Percentiles rank a stretch among this genome's conserved stretches.
These are phyloP conservation scores for Jacaranda copaia DNA, from an alignment of 257 asterid species.

Conservation along the genomic window DNA sequence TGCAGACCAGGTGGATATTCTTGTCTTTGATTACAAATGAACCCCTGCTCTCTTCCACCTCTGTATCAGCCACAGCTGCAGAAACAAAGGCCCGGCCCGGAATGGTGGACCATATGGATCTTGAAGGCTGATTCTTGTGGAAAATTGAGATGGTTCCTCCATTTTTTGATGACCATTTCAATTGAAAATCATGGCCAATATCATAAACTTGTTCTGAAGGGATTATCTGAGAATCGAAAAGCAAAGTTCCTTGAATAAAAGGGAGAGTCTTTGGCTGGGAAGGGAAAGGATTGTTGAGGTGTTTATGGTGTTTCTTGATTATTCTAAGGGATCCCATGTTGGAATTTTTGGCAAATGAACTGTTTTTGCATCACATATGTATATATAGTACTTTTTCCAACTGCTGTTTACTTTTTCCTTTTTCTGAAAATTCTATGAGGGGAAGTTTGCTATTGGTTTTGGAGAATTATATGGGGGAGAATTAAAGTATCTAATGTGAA, in stretches of 20 bases:
- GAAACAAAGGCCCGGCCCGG: slow-evolving; percentile 91
- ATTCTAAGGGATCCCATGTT: slow-evolving; percentile 66
- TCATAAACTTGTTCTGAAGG: slow-evolving; percentile 51
- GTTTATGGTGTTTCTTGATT: slow-evolving; percentile 84
- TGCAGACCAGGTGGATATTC: slow-evolving; percentile 59
- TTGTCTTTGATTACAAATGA: slow-evolving; percentile 77
- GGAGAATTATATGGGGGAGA: neutral
- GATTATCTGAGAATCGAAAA: slow-evolving; percentile 48
- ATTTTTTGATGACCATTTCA: slow-evolving; percentile 66
- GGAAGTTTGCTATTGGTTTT: neutral
- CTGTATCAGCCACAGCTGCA: slow-evolving; percentile 82
- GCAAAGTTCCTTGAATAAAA: slow-evolving; percentile 54
- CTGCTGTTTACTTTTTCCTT: neutral
- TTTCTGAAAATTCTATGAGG: slow-evolving; percentile 27
- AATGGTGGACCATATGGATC: slow-evolving; percentile 72
- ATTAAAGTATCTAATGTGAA: neutral
- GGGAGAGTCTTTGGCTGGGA: slow-evolving; percentile 58
- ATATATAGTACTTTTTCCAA: slow-evolving; percentile 22
- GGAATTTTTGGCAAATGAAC: neutral
- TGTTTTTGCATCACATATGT: slow-evolving; percentile 6
- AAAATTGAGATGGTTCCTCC: slow-evolving; percentile 74
- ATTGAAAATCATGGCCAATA: slow-evolving; percentile 73
- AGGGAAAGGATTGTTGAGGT: slow-evolving; percentile 89
- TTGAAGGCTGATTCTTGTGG: slow-evolving; percentile 62
- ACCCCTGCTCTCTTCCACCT: slow-evolving; percentile 93